Evolutionary conservation across 2,329 filamentous ascomycete species (phyloP).

Genomic region (Berkeleyomyces basicola): DNA sequence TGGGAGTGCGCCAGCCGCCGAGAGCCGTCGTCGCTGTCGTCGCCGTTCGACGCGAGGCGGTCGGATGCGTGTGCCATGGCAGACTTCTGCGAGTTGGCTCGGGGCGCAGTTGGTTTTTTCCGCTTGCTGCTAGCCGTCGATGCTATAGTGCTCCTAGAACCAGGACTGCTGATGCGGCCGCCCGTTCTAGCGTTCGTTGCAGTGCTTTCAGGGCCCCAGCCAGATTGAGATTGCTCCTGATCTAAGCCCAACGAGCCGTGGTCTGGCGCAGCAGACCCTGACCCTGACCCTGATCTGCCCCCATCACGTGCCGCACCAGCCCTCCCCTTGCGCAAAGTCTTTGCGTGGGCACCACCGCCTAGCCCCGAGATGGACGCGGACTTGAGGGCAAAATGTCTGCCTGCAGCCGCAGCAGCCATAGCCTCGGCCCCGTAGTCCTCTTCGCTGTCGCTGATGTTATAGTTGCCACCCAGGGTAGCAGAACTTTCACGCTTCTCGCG

Average conservation of each 20-base stretch:
- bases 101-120: not conserved
- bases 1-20: not conserved
- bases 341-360: not conserved
- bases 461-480: not conserved
- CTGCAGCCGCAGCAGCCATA: not conserved
- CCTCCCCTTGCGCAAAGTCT: constrained; percentile 8
- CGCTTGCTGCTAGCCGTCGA: not conserved
- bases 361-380: not conserved
- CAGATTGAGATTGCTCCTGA: not conserved
- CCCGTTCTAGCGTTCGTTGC: not conserved
- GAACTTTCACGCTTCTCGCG: constrained; percentile 35
- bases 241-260: not conserved
- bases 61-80: not conserved
- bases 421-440: not conserved
- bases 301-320: constrained; percentile 12
- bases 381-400: not conserved
- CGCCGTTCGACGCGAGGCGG: not conserved
- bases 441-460: not conserved
- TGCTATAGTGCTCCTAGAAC: not conserved
- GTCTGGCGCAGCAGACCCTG: constrained; percentile 1
- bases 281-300: not conserved
- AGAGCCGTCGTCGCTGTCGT: not conserved
- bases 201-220: not conserved
- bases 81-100: not conserved
- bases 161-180: not conserved